A percentile compares a stretch with the other conserved stretches of the same genome.
phyloP scores from a whole-genome alignment of 2,329 filamentous ascomycete genomes.

The Paecilomyces formosus region DNA sequence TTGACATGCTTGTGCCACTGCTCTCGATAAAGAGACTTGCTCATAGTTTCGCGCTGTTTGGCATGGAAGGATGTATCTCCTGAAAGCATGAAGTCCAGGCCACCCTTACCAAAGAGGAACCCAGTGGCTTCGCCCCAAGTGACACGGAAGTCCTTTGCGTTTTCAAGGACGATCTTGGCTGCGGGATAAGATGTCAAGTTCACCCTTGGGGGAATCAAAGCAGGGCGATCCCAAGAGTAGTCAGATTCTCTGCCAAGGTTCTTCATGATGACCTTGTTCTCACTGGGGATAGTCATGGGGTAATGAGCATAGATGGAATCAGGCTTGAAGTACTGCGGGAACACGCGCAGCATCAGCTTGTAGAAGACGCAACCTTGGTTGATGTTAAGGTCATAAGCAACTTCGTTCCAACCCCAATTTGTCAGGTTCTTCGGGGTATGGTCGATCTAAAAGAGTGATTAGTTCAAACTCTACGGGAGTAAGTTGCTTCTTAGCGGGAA shows the following conservation, averaged over 20 bases:
- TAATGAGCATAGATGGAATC: constrained; percentile 79
- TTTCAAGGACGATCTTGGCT: constrained; percentile 55
- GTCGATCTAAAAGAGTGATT: constrained; percentile 41
- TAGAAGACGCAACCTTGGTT: constrained; percentile 81
- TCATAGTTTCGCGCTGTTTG: constrained; percentile 47
- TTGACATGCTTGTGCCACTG: constrained; percentile 58
- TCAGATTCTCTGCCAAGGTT: constrained; percentile 58
- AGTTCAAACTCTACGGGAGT: constrained; percentile 5
- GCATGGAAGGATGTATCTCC: constrained; percentile 44
- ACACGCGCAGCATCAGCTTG: constrained; percentile 72
- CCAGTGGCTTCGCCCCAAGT: constrained; percentile 58
- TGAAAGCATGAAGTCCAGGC: constrained; percentile 51
- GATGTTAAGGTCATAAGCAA: constrained; percentile 62
- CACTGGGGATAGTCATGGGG: constrained; percentile 61
- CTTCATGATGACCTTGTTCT: constrained; percentile 65
- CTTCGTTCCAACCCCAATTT: constrained; percentile 76
- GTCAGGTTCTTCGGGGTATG: constrained; percentile 68
- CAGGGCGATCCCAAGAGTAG: constrained; percentile 63
- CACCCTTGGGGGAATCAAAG: constrained; percentile 42
- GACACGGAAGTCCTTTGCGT: constrained; percentile 55
- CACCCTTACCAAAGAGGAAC: constrained; percentile 54
- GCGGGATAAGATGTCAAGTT: constrained; percentile 55
- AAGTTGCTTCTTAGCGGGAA: background rate
- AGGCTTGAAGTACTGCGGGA: constrained; percentile 69
- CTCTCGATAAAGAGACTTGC: constrained; percentile 52